Percentiles rank a stretch among this genome's conserved stretches.
Evolutionary conservation across 805 yeast genomes (phyloP).

Genomic region (Saccharomyces jurei): DNA sequence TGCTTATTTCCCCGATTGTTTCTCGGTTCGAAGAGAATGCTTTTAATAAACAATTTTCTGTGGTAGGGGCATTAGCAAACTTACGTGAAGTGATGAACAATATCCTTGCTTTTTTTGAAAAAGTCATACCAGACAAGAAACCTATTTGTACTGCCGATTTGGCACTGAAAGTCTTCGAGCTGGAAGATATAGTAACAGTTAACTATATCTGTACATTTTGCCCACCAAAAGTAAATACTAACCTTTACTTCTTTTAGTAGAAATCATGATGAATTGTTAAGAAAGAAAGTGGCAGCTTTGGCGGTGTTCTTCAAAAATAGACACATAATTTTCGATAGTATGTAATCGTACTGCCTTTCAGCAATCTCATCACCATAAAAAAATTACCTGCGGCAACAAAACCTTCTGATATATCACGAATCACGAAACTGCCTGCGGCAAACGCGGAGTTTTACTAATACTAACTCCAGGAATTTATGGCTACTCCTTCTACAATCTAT

Average conservation of each 20-base stretch:
- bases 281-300: background rate
- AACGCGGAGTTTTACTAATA: constrained; percentile 52
- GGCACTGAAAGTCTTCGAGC: background rate
- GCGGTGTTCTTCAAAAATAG: background rate
- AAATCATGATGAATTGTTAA: too few species aligned
- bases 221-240: background rate
- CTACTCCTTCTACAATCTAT: constrained; percentile 56
- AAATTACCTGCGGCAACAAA: constrained; percentile 61
- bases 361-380: constrained; percentile 36
- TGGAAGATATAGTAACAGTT: too few species aligned
- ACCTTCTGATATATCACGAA: constrained; percentile 45
- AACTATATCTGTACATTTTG: background rate
- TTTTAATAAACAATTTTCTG: too few species aligned
- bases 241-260: background rate
- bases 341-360: background rate
- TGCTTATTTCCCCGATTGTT: too few species aligned
- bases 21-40: too few species aligned
- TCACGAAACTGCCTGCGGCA: constrained; percentile 64
- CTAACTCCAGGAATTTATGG: constrained; percentile 57
- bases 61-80: too few species aligned
- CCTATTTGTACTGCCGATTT: too few species aligned
- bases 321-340: constrained; percentile 2
- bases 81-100: too few species aligned
- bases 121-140: too few species aligned
- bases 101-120: too few species aligned